Evolutionary conservation across 2,329 filamentous ascomycete genomes (phyloP), one percentile per base, ranked within the genome.

Genomic region (Claviceps sp.): DNA sequence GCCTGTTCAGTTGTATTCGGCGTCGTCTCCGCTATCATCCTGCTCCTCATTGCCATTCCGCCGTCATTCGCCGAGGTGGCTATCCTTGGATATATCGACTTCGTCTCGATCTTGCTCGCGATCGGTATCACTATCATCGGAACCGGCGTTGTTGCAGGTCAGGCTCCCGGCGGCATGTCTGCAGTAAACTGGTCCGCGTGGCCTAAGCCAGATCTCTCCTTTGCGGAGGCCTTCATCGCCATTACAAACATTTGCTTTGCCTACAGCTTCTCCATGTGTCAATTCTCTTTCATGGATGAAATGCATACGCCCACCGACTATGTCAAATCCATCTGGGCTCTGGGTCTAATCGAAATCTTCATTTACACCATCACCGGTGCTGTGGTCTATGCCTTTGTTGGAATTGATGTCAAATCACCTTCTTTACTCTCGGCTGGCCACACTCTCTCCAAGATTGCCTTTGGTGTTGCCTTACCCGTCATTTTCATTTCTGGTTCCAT

Each of bases 401-500:
- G 85, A 26, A 67, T 70, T 1, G 68, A 73, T 0, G 84, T 89
- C 24, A 64, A 73, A 52, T 82, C 80, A 0, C 86, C 85, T 1
- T 84, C 85, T 0, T 73, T 89, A 7, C 76, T 84, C 5, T 84
- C 82, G 0, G 80, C 84, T 10, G 75, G 78, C 1, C 65, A 68
- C 2, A 57, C 74, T 0, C 65, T 87, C 24, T 76, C 78, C 48
- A 85, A 85, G 62, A 67, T 88, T 6, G 82, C 83, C 2, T 89
- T 84, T 60, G 84, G 82, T 30, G 65, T 88, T 56, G 84, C 82
- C 0, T 70, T 85, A 3, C 84, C 84, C 14, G 87, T 84, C 51
- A 88, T 89, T 62, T 75, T 87, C 59, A 81, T 89, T 55, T 84
- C 84, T 0, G 85, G 84, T 48, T 82, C 85, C 17, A 84, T 88